Percentiles rank a stretch among this genome's conserved stretches.
phyloP scores from a whole-genome alignment of 768 basidiomycete species.

The Phylloporus sp. region DNA sequence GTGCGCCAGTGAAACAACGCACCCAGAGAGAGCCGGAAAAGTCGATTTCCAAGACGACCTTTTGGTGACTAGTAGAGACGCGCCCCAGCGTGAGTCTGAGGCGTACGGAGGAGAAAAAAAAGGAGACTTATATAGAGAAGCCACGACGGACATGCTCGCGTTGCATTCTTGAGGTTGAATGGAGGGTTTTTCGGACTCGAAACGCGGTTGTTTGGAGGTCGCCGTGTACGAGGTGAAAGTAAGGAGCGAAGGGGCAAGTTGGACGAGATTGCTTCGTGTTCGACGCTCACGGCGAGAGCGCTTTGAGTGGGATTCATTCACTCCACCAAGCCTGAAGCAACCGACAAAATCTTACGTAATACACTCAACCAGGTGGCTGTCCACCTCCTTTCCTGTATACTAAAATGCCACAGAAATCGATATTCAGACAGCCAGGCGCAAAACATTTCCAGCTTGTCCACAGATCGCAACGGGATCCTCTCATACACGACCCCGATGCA shows the following conservation, averaged over 20 bases:
- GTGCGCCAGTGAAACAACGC: slow-evolving; percentile 30
- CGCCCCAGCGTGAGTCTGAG: slow-evolving; percentile 41
- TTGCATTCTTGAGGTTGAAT: slow-evolving; percentile 44
- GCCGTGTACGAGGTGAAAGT: slow-evolving; percentile 1
- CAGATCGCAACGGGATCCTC: slow-evolving; percentile 91
- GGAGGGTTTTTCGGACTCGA: neutral
- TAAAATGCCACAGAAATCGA: slow-evolving; percentile 73
- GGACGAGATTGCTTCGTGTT: slow-evolving; percentile 16
- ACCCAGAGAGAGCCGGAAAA: slow-evolving; percentile 86
- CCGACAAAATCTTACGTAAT: slow-evolving; percentile 31
- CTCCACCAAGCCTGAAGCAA: slow-evolving; percentile 20
- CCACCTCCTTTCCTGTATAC: neutral
- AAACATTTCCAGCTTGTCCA: slow-evolving; percentile 97
- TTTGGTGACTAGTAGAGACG: slow-evolving; percentile 90
- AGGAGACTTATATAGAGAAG: slow-evolving; percentile 81
- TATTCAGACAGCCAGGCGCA: slow-evolving; percentile 85
- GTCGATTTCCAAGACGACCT: slow-evolving; percentile 91
- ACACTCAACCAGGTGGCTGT: neutral
- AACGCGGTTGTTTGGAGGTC: neutral
- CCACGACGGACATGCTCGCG: slow-evolving; percentile 77
- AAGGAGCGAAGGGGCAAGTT: slow-evolving; percentile 1
- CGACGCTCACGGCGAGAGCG: slow-evolving; percentile 19
- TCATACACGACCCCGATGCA: slow-evolving; percentile 90
- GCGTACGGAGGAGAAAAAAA: slow-evolving; percentile 21
- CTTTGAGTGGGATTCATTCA: slow-evolving; percentile 22